Conservation (phyloP, 2,329 filamentous ascomycete genomes). For the Diaporthe citrichinensis region DNA sequence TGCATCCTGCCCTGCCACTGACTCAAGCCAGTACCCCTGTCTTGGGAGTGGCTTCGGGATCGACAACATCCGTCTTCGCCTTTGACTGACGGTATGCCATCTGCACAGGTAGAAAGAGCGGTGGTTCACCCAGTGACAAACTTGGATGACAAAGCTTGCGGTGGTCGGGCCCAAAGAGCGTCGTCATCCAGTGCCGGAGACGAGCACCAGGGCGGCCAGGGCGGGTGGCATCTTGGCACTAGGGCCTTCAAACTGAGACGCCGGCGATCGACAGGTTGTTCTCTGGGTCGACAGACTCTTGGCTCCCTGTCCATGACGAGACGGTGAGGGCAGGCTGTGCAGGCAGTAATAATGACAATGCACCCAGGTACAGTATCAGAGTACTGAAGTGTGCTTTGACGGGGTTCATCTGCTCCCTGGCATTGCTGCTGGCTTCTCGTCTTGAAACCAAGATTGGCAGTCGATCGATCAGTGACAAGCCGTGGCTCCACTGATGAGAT, state of each 20-base stretch:
- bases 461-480: constrained; percentile 32
- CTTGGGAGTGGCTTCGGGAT: constrained; percentile 23
- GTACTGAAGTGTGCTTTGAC: background rate
- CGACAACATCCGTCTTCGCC: constrained; percentile 16
- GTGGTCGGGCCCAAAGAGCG: background rate
- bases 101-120: background rate
- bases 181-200: constrained; percentile 15
- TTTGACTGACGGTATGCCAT: background rate
- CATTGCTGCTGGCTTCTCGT: background rate
- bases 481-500: constrained; percentile 15
- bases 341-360: background rate
- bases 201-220: background rate
- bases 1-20: constrained; percentile 6
- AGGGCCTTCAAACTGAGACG: constrained; percentile 23
- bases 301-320: constrained; percentile 27
- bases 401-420: constrained; percentile 7
- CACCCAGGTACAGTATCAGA: background rate
- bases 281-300: background rate
- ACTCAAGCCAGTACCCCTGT: constrained; percentile 19
- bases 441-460: constrained; percentile 24
- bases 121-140: background rate
- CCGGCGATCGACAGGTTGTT: background rate
- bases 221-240: constrained; percentile 24
- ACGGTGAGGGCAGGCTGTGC: background rate
- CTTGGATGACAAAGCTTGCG: constrained; percentile 6